phyloP scores from a whole-genome alignment of 176 grass and related monocot species.

The Phoenix dactylifera region DNA sequence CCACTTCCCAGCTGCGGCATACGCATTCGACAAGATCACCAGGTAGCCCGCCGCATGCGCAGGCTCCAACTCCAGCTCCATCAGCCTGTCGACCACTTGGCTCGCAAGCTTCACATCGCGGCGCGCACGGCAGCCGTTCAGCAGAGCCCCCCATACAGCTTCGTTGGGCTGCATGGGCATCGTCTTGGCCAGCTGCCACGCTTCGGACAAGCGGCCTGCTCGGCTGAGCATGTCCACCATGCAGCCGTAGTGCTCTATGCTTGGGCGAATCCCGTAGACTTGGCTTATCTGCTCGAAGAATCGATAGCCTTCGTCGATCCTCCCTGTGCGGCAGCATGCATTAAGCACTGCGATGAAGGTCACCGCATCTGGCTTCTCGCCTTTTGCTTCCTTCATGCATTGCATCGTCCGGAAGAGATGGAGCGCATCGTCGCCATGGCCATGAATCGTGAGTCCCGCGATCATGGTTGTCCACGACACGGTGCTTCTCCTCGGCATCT shows the following conservation, averaged over 20 bases:
- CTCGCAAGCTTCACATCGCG: constrained; percentile 41
- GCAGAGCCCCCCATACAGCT: constrained; percentile 34
- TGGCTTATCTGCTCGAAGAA: constrained; percentile 56
- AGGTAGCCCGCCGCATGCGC: constrained; percentile 40
- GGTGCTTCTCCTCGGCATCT: constrained; percentile 44
- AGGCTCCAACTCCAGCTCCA: constrained; percentile 31
- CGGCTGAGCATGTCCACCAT: constrained; percentile 62
- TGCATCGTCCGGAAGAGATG: constrained; percentile 42
- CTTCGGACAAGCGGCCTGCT: constrained; percentile 27
- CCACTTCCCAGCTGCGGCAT: constrained; percentile 30
- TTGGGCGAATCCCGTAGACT: constrained; percentile 43
- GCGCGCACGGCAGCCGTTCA: constrained; percentile 48
- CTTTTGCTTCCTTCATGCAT: not conserved
- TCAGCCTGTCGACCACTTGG: constrained; percentile 30
- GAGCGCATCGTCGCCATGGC: constrained; percentile 37
- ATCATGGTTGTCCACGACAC: constrained; percentile 74
- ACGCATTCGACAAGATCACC: constrained; percentile 50
- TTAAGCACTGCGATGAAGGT: constrained; percentile 47
- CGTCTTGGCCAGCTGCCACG: constrained; percentile 34
- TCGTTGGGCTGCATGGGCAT: constrained; percentile 47
- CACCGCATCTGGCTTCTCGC: constrained; percentile 24
- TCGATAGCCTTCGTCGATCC: constrained; percentile 24
- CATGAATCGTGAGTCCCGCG: constrained; percentile 41
- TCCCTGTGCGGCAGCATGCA: constrained; percentile 38
- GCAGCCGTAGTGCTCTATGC: constrained; percentile 58